Evolutionary conservation across 192 early-diverging fungal species (phyloP), one percentile per base, ranked within the genome.

Genomic region (Neocallimastix lanati): DNA sequence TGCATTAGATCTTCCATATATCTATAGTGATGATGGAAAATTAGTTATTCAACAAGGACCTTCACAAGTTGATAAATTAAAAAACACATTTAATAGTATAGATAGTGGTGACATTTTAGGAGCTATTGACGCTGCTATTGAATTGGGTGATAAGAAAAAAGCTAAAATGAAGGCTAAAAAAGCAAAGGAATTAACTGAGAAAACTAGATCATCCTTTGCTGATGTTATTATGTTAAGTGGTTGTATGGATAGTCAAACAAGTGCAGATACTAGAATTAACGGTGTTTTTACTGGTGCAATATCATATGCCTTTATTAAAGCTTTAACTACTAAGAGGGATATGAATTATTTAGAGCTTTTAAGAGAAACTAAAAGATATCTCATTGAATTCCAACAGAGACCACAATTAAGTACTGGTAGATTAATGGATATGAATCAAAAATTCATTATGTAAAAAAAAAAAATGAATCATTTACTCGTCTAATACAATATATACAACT

Each of bases 201-300:
- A 82, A 27, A 35, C 28, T 1, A 27, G 82, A 38, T 28, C 78
- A 29, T 25, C 29, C 11, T 80, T 76, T n/a, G 93, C 91, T 36
- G 91, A 93, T 81, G 90, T 93, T 28, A 85, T 92, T 77, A 88
- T 88, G 86, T 88, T 93, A 79, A 89, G 87, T 58, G 86, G 90
- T 12, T 92, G 91, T 82, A 91, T 91, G 9, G 90, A 92, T 78
- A 85, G 87, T 82, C 91, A 92, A 82, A 92, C 88, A 29, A 88
- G 86, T 11, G 87, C 92, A 28, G 88, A 93, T 82, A 92, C 92
- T n/a, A 85, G 86, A 30, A 90, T 92, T 76, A 86, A 85, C 80
- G 87, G 85, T 82, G 83, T 86, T 82, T 85, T 88, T 38, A 88
- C 90, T 76, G 90, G 87, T 29, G 92, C 91, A 80, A 91, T 94